phyloP scores from a whole-genome alignment of 192 early-diverging fungal species.

The Backusella morwellensis region DNA sequence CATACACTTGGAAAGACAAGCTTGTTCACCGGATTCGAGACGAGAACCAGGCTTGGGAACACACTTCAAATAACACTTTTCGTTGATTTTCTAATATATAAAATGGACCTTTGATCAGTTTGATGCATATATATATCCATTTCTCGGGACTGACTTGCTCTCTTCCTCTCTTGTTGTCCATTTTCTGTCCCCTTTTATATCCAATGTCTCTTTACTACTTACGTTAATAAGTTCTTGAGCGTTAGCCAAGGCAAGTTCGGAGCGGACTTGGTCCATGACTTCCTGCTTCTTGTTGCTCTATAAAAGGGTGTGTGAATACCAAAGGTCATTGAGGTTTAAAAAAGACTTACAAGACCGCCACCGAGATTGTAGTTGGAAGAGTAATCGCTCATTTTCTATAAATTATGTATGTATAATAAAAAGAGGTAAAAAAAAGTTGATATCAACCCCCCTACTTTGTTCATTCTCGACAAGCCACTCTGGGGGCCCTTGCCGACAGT shows the following conservation, averaged over 20 bases:
- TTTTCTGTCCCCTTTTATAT: neutral
- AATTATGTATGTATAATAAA: neutral
- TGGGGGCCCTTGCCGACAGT: neutral
- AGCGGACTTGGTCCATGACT: slow-evolving; percentile 74
- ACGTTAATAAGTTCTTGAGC: slow-evolving; percentile 80
- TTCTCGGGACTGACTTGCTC: neutral
- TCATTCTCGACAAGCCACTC: neutral
- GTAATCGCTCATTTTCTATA: slow-evolving; percentile 17
- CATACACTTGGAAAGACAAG: slow-evolving; percentile 77
- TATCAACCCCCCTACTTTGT: slow-evolving; percentile 6
- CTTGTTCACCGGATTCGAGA: slow-evolving; percentile 68
- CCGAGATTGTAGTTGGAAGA: slow-evolving; percentile 19
- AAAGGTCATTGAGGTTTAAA: neutral
- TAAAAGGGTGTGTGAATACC: neutral
- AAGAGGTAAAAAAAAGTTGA: slow-evolving; percentile 2
- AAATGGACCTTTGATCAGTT: neutral
- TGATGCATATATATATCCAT: neutral
- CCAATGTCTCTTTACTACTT: slow-evolving; percentile 21
- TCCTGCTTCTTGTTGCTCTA: slow-evolving; percentile 63
- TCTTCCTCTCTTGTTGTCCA: neutral
- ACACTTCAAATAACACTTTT: slow-evolving; percentile 86
- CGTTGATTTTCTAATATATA: slow-evolving; percentile 73
- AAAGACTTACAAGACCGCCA: slow-evolving; percentile 20
- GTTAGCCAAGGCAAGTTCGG: slow-evolving; percentile 78
- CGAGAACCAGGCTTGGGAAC: slow-evolving; percentile 70